Evolutionary conservation across 768 basidiomycete genomes (phyloP), one percentile per base, ranked within the genome.

Genomic region (Omphalotus guepiniiformis): DNA sequence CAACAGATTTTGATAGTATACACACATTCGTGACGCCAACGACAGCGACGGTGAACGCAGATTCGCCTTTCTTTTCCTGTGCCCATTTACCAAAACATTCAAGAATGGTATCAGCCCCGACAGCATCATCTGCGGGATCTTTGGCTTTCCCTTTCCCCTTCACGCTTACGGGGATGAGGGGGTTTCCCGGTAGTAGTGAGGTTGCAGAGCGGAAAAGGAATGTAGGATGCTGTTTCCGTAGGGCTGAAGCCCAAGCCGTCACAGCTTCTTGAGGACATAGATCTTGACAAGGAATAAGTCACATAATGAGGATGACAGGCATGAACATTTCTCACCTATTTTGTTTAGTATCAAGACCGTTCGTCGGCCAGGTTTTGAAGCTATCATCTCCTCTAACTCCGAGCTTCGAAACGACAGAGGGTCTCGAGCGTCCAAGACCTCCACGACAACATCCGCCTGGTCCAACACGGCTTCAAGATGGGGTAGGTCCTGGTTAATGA

Each of bases 381-480:
- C 63, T 16, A 68, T 64, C 39, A 83, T 62, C 18, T 74, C 65
- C 60, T 93, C 89, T 41, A 91, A 48, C 49, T 75, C 73, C 26
- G 62, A 60, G 56, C 85, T 88, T 42, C 91, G 74, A 59, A 77
- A 83, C 16, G 86, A 72, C 9, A 78, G 61, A 9, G 93, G 92
- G 61, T 95, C 93, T 39, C 91, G 75, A 2, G 85, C 87, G 60
- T 95, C 93, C 36, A 95, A 73, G 12, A 95, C 79, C 62, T 93
- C 73, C 19, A 94, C 50, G 2, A 93, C 63, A 5, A 90, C 84
- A 62, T 96, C 88, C 27, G 90, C 83, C 47, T 74, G 73, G 53
- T 89, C 80, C 49, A 95, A 59, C 4, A 87, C 90, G 15, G 84
- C 65, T 44, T 78, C 65, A 22, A 91, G 66, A 49, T 76, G 78